A percentile compares a stretch with the other conserved stretches of the same genome.
Evolutionary conservation across 1,284 basidiomycete genomes (phyloP).

Genomic region (Exobasidium cylindrosporum): DNA sequence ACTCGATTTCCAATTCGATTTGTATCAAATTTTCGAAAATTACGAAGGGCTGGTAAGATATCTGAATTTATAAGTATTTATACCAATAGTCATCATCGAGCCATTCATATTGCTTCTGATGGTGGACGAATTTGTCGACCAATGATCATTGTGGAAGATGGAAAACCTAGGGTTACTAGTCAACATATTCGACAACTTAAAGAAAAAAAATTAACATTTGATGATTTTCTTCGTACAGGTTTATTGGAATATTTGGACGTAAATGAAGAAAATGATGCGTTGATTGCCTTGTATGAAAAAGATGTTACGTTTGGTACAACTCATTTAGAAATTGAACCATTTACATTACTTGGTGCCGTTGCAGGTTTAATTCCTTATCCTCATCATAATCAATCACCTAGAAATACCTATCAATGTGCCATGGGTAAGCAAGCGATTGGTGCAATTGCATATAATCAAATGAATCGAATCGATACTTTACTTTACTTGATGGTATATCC

Average conservation of each 20-base stretch:
- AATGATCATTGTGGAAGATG: slow-evolving; percentile 92
- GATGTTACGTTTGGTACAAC: slow-evolving; percentile 79
- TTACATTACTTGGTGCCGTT: slow-evolving; percentile 94
- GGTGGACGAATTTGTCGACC: slow-evolving; percentile 97
- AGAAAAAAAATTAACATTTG: slow-evolving; percentile 75
- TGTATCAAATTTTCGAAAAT: slow-evolving; percentile 82
- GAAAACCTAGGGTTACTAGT: slow-evolving; percentile 71
- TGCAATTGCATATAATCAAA: slow-evolving; percentile 94
- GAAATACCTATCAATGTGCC: slow-evolving; percentile 88
- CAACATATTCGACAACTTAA: slow-evolving; percentile 82
- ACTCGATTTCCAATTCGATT: slow-evolving; percentile 83
- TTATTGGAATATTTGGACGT: slow-evolving; percentile 99
- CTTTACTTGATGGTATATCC: slow-evolving; percentile 98
- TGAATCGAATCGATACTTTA: slow-evolving; percentile 97
- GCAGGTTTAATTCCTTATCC: slow-evolving; percentile 98
- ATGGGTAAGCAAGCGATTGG: slow-evolving; percentile 99
- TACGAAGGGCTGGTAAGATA: slow-evolving; percentile 84
- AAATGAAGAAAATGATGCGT: slow-evolving; percentile 98
- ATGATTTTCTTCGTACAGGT: slow-evolving; percentile 90
- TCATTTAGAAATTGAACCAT: slow-evolving; percentile 97
- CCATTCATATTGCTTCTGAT: slow-evolving; percentile 95
- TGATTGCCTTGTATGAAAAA: slow-evolving; percentile 89
- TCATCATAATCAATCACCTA: slow-evolving; percentile 98
- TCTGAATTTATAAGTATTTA: slow-evolving; percentile 97
- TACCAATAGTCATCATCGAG: slow-evolving; percentile 90